Evolutionary conservation across 1,139 yeast genomes (phyloP), one percentile per base, ranked within the genome.

Genomic region (Saccharomyces hybrid): DNA sequence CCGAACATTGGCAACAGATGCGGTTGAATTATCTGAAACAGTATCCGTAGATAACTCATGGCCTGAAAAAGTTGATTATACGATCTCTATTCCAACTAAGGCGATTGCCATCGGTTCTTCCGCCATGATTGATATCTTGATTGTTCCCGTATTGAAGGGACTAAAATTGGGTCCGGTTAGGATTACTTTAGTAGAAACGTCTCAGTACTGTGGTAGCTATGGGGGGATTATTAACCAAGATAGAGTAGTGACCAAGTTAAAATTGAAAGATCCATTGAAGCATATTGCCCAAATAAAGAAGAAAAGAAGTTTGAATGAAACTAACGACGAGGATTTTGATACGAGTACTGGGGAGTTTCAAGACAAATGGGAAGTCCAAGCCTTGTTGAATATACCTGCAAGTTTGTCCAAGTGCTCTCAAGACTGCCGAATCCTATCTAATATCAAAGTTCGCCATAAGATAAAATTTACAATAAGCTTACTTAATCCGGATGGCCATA

Each of bases 11-110:
- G 84, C 96, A 0, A 81, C 96, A 1, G 98, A 91, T 70, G 82
- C 96, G 0, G 80, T 88, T 1, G 99, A 95, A 66, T 75, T 91
- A 48, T 79, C 95, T 0, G 98, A 93, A 71, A 89, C 98, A 0
- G 88, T 90, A 61, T 90, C 96, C 0, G 96, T 93, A 24, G 97
- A 90, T 66, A 93, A 93, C 68, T 85, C 93, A 0, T 95, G 99
- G 99, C 98, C 99, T 2, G 76, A 82, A 50, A 93, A 93, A 69
- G 88, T 93, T 50, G 98, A 95, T 64, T 93, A 93, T 70, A 81
- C 93, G 1, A 81, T 93, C 54, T 86, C 88, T 57, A 84, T 88
- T 8, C 97, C 98, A 0, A 78, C 91, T 14, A 85, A 88, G 66
- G 97, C 98, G 0, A 81, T 89, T 41, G 96, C 98, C 0, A 83